These are phyloP conservation scores for Boechera divaricarpa DNA, from an alignment of 345 rosid genomes.

Conservation along the genomic window DNA sequence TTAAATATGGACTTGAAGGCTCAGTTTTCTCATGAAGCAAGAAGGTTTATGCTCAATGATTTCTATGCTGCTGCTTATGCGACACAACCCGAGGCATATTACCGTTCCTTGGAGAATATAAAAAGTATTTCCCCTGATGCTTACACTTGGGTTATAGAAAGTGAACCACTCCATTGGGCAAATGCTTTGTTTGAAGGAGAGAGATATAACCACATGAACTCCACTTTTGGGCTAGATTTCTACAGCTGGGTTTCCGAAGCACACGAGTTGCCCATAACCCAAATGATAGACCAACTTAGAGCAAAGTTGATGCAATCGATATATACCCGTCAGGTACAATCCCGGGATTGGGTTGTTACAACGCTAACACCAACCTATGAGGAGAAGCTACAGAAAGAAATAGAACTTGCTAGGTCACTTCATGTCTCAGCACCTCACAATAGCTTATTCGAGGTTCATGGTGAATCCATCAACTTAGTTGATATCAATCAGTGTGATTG, in stretches of 20 bases:
- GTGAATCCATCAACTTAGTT: conserved; percentile 64
- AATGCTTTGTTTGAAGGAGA: conserved; percentile 75
- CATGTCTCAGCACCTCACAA: conserved; percentile 60
- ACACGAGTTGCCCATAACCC: conserved; percentile 87
- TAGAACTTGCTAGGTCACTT: conserved; percentile 53
- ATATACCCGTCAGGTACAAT: conserved; percentile 67
- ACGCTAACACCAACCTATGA: conserved; percentile 76
- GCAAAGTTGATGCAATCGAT: conserved; percentile 86
- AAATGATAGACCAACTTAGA: conserved; percentile 71
- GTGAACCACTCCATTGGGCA: conserved; percentile 93
- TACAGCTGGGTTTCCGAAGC: conserved; percentile 91
- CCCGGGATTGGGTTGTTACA: conserved; percentile 63
- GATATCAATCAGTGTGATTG: conserved; percentile 76
- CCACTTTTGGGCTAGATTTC: conserved; percentile 78
- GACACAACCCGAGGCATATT: conserved; percentile 62
- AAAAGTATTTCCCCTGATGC: conserved; percentile 81
- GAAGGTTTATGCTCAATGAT: conserved; percentile 75
- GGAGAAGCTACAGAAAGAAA: conserved; percentile 72
- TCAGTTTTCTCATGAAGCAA: conserved; percentile 91
- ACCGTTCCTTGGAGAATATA: conserved; percentile 63
- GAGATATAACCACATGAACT: conserved; percentile 75
- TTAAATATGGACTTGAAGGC: conserved; percentile 74
- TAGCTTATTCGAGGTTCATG: conserved; percentile 70
- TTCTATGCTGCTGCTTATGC: conserved; percentile 82
- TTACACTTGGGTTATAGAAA: conserved; percentile 76